Percentiles rank a stretch among this genome's conserved stretches.
phyloP scores from a whole-genome alignment of 306 rosid species.

The Amphicarpaea edgeworthii region DNA sequence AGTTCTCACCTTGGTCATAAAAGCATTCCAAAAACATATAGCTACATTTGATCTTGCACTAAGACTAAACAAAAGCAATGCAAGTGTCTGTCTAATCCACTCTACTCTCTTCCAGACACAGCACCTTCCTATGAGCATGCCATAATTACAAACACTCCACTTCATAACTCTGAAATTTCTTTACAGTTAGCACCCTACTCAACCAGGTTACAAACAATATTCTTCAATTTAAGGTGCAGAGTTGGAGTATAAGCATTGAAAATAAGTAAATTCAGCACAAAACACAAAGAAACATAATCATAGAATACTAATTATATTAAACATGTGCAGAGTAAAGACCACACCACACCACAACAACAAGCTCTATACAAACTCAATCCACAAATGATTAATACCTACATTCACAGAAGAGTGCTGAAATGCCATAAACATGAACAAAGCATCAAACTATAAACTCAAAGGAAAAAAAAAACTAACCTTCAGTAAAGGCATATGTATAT shows the following conservation, averaged over 20 bases:
- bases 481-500: conserved; percentile 90
- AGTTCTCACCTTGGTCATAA: background rate
- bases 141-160: conserved; percentile 17
- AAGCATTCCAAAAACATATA: no score
- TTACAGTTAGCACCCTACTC: conserved; percentile 9
- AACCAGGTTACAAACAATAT: conserved; percentile 35
- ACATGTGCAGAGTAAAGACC: conserved; percentile 7
- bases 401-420: conserved; percentile 29
- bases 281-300: conserved; percentile 28
- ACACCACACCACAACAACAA: conserved; percentile 16
- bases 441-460: conserved; percentile 1
- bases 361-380: conserved; percentile 11
- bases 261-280: conserved; percentile 22
- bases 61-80: background rate
- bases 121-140: background rate
- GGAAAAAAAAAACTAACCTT: conserved; percentile 67
- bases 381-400: conserved; percentile 9
- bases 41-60: background rate
- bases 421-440: conserved; percentile 16
- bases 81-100: conserved; percentile 22
- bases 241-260: conserved; percentile 26
- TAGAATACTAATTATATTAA: conserved; percentile 19
- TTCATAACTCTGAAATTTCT: conserved; percentile 23
- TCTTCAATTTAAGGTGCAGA: conserved; percentile 32
- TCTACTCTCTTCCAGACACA: conserved; percentile 35